These are phyloP conservation scores for Pilaira anomala DNA, from an alignment of 192 early-diverging fungal genomes.

Conservation along the genomic window DNA sequence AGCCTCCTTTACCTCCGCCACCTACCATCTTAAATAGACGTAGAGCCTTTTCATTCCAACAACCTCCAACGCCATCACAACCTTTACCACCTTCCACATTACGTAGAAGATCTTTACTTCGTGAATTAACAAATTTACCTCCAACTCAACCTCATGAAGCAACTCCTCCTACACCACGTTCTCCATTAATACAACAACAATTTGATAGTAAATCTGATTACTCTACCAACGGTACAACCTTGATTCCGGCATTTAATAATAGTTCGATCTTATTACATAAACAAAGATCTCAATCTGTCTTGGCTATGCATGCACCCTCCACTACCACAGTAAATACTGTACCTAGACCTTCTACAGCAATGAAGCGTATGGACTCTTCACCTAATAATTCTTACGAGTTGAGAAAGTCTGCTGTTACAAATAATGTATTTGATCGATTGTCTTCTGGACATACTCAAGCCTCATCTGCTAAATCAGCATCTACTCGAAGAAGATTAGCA, in stretches of 20 bases:
- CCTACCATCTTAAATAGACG: slow-evolving; percentile 7
- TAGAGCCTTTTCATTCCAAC: slow-evolving; percentile 10
- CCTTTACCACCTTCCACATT: neutral
- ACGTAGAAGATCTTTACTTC: slow-evolving; percentile 2
- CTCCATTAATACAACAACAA: slow-evolving; percentile 1
- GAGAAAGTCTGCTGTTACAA: neutral
- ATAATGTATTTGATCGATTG: slow-evolving; percentile 27
- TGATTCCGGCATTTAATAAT: slow-evolving; percentile 12
- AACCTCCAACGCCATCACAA: neutral
- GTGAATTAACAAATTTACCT: neutral
- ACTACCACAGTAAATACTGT: too few species aligned
- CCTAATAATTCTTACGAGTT: slow-evolving; percentile 6
- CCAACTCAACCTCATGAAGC: neutral
- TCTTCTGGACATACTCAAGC: slow-evolving; percentile 24
- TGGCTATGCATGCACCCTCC: neutral
- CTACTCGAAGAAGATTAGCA: neutral
- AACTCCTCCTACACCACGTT: neutral
- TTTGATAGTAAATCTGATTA: neutral
- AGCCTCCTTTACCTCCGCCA: neutral
- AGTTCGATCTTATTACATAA: neutral
- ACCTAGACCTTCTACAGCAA: neutral
- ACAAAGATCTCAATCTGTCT: neutral
- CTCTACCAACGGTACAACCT: neutral
- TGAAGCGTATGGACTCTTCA: neutral
- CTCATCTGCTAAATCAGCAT: neutral